Evolutionary conservation across 495 filamentous ascomycete species (phyloP), one percentile per base, ranked within the genome.

Genomic region (Talaromyces ruber): DNA sequence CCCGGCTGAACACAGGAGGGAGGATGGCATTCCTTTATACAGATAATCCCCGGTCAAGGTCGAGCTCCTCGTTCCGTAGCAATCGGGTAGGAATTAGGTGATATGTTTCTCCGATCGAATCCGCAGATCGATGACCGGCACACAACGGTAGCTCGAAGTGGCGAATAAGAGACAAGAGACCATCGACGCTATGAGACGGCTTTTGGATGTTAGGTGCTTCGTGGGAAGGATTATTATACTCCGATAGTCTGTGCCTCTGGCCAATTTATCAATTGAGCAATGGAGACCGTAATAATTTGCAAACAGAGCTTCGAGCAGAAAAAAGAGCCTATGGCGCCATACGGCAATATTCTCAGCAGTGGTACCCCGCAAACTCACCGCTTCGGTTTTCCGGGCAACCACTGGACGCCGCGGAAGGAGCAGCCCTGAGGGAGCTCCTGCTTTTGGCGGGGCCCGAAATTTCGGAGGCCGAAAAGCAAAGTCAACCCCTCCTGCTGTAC

Each of bases 381-480:
- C 51, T 14, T n/a, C 8, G 22, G 51, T 54, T 54, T 54, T 54
- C 24, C 51, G 51, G 51, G 51, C 51, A 54, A 54, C 26, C 26
- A 54, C 51, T 54, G 51, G 51, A 54, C 51, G 26, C 26, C 47
- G 47, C 47, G 47, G 47, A 24, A 52, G 47, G 47, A 22, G 47
- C 47, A 21, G 18, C 47, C 18, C 51, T 26, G 3, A 12, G 21
- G 24, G 26, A 54, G 51, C 51, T 54, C 51, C 51, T 57, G 54
- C 29, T 57, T n/a, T 57, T 57, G 54, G 54, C 54, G 54, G 54
- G 54, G 54, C 54, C 54, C 54, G 54, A 57, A 57, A 34, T 57
- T 57, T 57, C 54, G 54, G 54, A 57, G 26, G 29, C 54, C 54
- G 54, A 57, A 57, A 18, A 30, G 4, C 24, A 28, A 28, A 47